Evolutionary conservation across 2,329 filamentous ascomycete genomes (phyloP), one percentile per base, ranked within the genome.

Genomic region (Tolypocladium pustulatum): DNA sequence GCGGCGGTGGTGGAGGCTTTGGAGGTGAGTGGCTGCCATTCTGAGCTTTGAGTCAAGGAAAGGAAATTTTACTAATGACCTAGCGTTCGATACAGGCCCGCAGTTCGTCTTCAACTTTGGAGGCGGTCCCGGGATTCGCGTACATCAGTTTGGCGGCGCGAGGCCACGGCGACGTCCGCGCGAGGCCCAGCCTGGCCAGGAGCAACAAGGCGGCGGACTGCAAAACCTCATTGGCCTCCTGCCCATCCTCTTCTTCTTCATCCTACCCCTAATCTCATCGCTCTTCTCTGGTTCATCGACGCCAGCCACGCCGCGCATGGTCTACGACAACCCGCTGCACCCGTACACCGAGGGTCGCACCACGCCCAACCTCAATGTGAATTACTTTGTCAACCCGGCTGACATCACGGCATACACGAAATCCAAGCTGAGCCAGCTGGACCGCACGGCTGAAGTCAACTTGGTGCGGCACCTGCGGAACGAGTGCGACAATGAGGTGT

Each of bases 31-130:
- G 13, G 10, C 34, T 5, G 15, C 7, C 34, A 27, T 20, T 3
- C 7, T 17, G 34, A 15, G 27, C 20, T 22, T 22, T 20, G 20
- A 6, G 20, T 13, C 27, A 34, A 9, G 30, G 25, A 12, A 12
- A 2, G 30, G 17, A 34, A 12, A 34, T 1, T 37, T 36, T n/a
- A 55, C 69, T 69, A 60, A 72, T 64, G 54, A 57, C 57, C 32
- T 64, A 81, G 81, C 76, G 49, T 91, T 92, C 73, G 88, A 91
- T 67, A 83, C 81, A 61, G 90, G 91, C 20, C 91, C 90, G 32
- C 89, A 91, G 66, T 97, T 97, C 72, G 90, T 96, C 58, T 97
- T 97, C 76, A 97, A 97, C 75, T 84, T 97, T 73, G 90, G 90
- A 64, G 92, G 92, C 61, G 90, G 91, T 9, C 91, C 93, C 3